Evolutionary conservation across 1,284 basidiomycete species (phyloP).

Genomic region (Ceratobasidium sp.): DNA sequence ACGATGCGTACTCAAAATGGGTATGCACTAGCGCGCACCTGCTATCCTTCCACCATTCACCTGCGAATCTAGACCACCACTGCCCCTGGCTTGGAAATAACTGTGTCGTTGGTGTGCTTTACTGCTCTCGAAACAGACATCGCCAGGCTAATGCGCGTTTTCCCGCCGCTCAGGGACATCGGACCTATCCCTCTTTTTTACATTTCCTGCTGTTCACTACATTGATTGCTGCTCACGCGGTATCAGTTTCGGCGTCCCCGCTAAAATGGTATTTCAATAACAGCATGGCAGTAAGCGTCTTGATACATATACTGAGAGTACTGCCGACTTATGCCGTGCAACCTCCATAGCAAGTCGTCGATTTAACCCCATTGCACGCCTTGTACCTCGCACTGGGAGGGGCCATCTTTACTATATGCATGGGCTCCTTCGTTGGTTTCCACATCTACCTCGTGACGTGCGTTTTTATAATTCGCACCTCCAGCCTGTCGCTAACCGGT

Average conservation of each 20-base stretch:
- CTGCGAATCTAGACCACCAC: slow-evolving; percentile 74
- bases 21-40: slow-evolving; percentile 58
- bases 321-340: background rate
- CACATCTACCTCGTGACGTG: slow-evolving; percentile 84
- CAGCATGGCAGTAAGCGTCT: slow-evolving; percentile 65
- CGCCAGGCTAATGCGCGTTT: background rate
- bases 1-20: slow-evolving; percentile 86
- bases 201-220: slow-evolving; percentile 80
- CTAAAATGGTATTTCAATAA: slow-evolving; percentile 71
- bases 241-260: slow-evolving; percentile 66
- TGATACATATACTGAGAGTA: slow-evolving; percentile 1
- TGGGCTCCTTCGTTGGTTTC: slow-evolving; percentile 81
- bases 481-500: background rate
- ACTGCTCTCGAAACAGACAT: background rate
- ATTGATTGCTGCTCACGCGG: slow-evolving; percentile 71
- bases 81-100: slow-evolving; percentile 85
- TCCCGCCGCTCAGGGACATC: slow-evolving; percentile 69
- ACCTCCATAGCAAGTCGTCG: slow-evolving; percentile 55
- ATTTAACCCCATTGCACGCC: slow-evolving; percentile 75
- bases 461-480: slow-evolving; percentile 53
- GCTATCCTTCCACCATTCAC: slow-evolving; percentile 46
- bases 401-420: slow-evolving; percentile 69
- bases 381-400: slow-evolving; percentile 73
- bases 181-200: slow-evolving; percentile 87
- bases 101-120: slow-evolving; percentile 71